A percentile compares a stretch with the other conserved stretches of the same genome.
phyloP scores from a whole-genome alignment of 148 eudicot genomes.

The Dysphania ambrosioides region DNA sequence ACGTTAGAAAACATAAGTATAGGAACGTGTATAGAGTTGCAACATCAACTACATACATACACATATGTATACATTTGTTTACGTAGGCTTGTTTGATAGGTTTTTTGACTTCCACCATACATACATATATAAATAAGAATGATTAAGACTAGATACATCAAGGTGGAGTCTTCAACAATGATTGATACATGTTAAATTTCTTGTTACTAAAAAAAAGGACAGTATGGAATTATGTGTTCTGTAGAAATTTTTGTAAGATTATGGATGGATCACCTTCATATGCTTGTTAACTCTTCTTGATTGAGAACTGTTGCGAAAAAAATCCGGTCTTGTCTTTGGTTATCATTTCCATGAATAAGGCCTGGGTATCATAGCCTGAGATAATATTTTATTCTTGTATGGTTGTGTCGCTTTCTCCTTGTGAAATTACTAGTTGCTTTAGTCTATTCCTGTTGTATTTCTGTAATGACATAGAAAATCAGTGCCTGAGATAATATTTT shows the following conservation, averaged over 20 bases:
- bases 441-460: not conserved
- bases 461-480: not conserved
- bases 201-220: not conserved
- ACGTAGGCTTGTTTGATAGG: too few relatives aligned
- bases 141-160: too few relatives aligned
- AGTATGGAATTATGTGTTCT: not conserved
- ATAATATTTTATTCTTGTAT: not conserved
- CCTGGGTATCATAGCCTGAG: not conserved
- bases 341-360: not conserved
- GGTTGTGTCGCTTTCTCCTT: not conserved
- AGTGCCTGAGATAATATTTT: not conserved
- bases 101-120: too few relatives aligned
- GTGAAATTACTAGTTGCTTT: not conserved
- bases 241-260: not conserved
- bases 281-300: not conserved
- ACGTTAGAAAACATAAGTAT: too few relatives aligned
- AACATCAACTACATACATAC: too few relatives aligned
- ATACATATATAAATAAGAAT: too few relatives aligned
- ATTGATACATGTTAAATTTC: not conserved
- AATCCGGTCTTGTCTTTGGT: not conserved
- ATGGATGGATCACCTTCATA: not conserved
- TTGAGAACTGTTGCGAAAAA: not conserved
- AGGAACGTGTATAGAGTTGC: too few relatives aligned
- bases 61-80: too few relatives aligned
- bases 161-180: too few relatives aligned